A percentile compares a stretch with the other conserved stretches of the same genome.
Conservation (phyloP, 495 filamentous ascomycete species). For the Tuber microsphaerosporum region DNA sequence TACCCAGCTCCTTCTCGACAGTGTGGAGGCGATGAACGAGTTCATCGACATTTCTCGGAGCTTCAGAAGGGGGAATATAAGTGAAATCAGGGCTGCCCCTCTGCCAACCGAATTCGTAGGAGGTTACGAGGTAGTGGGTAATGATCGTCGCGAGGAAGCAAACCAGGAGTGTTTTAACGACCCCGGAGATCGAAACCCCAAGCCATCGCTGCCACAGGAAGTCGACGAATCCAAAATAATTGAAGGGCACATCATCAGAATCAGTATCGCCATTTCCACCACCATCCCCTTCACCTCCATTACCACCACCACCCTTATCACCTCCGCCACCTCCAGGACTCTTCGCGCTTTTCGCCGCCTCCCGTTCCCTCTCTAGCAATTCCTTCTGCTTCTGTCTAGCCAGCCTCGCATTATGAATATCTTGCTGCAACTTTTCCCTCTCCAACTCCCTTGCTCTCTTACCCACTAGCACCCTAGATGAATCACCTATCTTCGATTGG, state of each 20-base stretch:
- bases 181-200: neutral
- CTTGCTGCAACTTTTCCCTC: slow-evolving; percentile 2
- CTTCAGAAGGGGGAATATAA: slow-evolving; percentile 19
- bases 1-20: slow-evolving; percentile 27
- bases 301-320: neutral
- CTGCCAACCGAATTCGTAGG: slow-evolving; percentile 18
- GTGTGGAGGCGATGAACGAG: slow-evolving; percentile 23
- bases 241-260: neutral
- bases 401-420: neutral
- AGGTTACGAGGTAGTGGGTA: slow-evolving; percentile 11
- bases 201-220: slow-evolving; percentile 26
- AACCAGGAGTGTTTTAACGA: neutral
- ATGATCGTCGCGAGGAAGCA: slow-evolving; percentile 10
- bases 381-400: slow-evolving; percentile 1
- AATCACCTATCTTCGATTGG: neutral
- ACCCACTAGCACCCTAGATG: neutral
- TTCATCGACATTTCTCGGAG: slow-evolving; percentile 26
- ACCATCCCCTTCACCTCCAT: neutral
- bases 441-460: neutral
- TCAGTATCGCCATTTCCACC: neutral
- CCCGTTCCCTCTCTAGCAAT: neutral
- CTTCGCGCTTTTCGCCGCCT: neutral
- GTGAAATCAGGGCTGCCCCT: slow-evolving; percentile 11
- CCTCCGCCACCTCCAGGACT: neutral
- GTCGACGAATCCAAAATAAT: slow-evolving; percentile 17